Evolutionary conservation across 139 green algal species (phyloP).

Genomic region (Gonium pectorale): DNA sequence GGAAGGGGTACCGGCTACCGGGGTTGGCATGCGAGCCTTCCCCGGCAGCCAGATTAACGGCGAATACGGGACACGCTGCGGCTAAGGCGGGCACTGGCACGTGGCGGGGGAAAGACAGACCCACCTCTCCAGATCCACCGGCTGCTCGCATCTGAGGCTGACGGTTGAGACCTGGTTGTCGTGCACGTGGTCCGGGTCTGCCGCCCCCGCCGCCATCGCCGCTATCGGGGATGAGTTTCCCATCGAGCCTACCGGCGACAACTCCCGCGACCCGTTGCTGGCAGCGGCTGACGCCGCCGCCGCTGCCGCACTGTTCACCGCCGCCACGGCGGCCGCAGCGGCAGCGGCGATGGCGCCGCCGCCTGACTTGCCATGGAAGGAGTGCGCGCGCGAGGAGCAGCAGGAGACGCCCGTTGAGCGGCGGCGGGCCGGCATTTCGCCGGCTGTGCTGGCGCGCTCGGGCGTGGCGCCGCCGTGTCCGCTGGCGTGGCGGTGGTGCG

Average conservation of each 20-base stretch:
- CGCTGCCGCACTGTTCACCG: not conserved
- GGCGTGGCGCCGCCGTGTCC: not conserved
- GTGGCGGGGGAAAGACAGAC: too few species aligned
- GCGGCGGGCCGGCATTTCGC: not conserved
- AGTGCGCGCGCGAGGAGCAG: constrained; percentile 41
- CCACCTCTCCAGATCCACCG: constrained; percentile 47
- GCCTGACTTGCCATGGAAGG: constrained; percentile 10
- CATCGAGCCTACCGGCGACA: constrained; percentile 22
- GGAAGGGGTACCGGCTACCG: not conserved
- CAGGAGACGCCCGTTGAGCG: constrained; percentile 32
- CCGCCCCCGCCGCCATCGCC: not conserved
- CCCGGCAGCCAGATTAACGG: too few species aligned
- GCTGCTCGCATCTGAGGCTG: constrained; percentile 24
- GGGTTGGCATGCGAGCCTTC: not conserved
- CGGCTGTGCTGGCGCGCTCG: not conserved
- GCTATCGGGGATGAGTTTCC: not conserved
- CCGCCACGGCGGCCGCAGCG: constrained; percentile 20
- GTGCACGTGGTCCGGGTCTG: constrained; percentile 11
- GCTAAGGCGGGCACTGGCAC: too few species aligned
- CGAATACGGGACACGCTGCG: too few species aligned
- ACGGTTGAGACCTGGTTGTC: constrained; percentile 46
- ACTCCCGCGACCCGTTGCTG: not conserved
- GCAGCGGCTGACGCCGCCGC: not conserved
- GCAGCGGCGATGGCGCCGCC: constrained; percentile 24
- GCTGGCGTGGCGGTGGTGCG: not conserved